A percentile compares a stretch with the other conserved stretches of the same genome.
Evolutionary conservation across 73 alveolate species (phyloP).

Genomic region (Symbiodinium natans): DNA sequence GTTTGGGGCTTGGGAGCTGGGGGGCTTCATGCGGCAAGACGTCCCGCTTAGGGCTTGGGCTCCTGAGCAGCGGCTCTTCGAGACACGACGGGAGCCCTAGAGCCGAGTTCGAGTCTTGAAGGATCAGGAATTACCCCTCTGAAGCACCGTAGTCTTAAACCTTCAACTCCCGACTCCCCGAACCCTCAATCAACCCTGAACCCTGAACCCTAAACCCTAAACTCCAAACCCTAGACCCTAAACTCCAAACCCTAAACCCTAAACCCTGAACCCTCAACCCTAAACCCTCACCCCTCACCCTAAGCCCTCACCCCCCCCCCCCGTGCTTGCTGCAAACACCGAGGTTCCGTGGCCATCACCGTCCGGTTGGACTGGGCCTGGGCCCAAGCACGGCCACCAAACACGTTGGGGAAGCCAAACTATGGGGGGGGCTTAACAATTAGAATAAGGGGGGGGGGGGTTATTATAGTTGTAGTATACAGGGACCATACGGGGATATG

Average conservation of each 20-base stretch:
- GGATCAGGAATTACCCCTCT: neutral
- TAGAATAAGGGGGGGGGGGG: too few relatives aligned
- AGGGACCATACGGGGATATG: too few relatives aligned
- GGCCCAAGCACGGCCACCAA: too few relatives aligned
- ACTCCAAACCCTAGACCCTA: neutral
- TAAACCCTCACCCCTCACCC: neutral
- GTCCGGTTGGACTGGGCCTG: slow-evolving; percentile 92
- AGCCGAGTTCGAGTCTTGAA: too few relatives aligned
- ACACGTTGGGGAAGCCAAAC: neutral
- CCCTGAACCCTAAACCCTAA: neutral
- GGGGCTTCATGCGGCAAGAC: neutral
- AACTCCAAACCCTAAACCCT: neutral
- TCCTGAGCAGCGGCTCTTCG: too few relatives aligned
- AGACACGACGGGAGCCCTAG: too few relatives aligned
- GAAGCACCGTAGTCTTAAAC: neutral
- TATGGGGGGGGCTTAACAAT: too few relatives aligned
- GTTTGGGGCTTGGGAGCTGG: neutral
- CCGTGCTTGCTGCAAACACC: neutral
- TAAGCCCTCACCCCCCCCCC: neutral
- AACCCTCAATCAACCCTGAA: neutral
- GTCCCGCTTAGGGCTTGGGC: too few relatives aligned
- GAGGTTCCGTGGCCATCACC: slow-evolving; percentile 82
- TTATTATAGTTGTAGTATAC: too few relatives aligned
- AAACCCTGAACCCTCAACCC: neutral
- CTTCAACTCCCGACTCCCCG: neutral